These are phyloP conservation scores for Agrostemma githago DNA, from an alignment of 148 eudicot species.

Conservation along the genomic window DNA sequence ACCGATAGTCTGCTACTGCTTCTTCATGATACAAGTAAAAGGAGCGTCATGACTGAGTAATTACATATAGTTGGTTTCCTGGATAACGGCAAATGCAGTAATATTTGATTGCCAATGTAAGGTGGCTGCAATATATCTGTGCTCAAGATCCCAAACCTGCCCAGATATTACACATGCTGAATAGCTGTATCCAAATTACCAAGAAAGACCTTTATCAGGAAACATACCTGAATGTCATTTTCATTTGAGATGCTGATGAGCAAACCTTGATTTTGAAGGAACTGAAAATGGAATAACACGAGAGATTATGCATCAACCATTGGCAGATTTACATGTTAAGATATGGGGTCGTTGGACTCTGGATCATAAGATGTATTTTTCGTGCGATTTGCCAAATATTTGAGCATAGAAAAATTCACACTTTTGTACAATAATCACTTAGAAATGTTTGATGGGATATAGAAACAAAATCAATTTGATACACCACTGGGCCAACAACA, in stretches of 20 bases:
- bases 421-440: not conserved
- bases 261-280: slow-evolving; percentile 89
- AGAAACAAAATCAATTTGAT: too few relatives aligned
- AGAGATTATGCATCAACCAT: not conserved
- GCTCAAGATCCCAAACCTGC: slow-evolving; percentile 94
- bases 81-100: slow-evolving; percentile 74
- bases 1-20: not conserved
- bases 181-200: slow-evolving; percentile 15
- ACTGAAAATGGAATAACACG: slow-evolving; percentile 41
- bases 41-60: slow-evolving; percentile 4
- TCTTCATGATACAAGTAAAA: not conserved
- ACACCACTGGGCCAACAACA: not conserved
- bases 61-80: slow-evolving; percentile 78
- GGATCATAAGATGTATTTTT: not conserved
- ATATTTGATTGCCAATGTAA: slow-evolving; percentile 83
- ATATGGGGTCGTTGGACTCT: not conserved
- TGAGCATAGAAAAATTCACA: not conserved
- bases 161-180: slow-evolving; percentile 17
- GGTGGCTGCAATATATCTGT: slow-evolving; percentile 55
- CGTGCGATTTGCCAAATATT: not conserved
- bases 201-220: slow-evolving; percentile 8
- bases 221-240: slow-evolving; percentile 78
- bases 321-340: not conserved
- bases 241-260: slow-evolving; percentile 73
- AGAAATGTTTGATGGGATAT: too few relatives aligned